A percentile compares a stretch with the other conserved stretches of the same genome.
phyloP scores from a whole-genome alignment of 2,329 filamentous ascomycete species.

The Scopulariopsis brevicaulis region DNA sequence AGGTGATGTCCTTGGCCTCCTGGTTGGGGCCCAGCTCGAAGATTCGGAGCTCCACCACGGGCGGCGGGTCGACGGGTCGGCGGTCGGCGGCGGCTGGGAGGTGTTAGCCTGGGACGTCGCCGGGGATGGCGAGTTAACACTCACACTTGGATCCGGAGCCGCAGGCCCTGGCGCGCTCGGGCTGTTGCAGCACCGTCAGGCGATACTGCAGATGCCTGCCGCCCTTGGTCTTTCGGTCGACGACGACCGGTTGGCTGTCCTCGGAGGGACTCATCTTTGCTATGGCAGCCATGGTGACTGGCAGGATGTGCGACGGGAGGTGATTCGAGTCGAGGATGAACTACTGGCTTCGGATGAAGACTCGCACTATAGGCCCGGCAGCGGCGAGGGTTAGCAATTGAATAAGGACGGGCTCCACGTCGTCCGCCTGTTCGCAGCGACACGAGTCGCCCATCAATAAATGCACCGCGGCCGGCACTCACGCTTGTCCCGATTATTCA shows the following conservation, averaged over 20 bases:
- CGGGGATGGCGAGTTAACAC: slow-evolving; percentile 16
- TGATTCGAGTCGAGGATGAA: neutral
- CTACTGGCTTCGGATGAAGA: neutral
- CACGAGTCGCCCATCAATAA: neutral
- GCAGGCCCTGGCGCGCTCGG: slow-evolving; percentile 86
- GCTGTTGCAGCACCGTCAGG: slow-evolving; percentile 83
- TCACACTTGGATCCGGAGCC: slow-evolving; percentile 91
- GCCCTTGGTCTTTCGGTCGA: slow-evolving; percentile 48
- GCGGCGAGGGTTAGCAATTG: too few relatives aligned
- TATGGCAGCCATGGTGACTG: neutral
- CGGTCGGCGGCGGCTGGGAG: slow-evolving; percentile 67
- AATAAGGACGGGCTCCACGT: too few relatives aligned
- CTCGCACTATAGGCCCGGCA: too few relatives aligned
- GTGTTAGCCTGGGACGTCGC: neutral
- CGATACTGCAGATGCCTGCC: slow-evolving; percentile 71
- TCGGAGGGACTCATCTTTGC: neutral
- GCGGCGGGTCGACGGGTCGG: slow-evolving; percentile 85
- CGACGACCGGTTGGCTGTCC: slow-evolving; percentile 7
- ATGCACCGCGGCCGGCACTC: neutral
- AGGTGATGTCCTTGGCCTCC: slow-evolving; percentile 62
- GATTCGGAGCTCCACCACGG: slow-evolving; percentile 83
- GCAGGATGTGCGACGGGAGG: neutral
- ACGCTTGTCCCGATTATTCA: neutral
- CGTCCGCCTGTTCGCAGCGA: too few relatives aligned
- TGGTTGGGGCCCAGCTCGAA: slow-evolving; percentile 55